Evolutionary conservation across 257 asterid species (phyloP), one percentile per base, ranked within the genome.

Genomic region (Echites panduratus): DNA sequence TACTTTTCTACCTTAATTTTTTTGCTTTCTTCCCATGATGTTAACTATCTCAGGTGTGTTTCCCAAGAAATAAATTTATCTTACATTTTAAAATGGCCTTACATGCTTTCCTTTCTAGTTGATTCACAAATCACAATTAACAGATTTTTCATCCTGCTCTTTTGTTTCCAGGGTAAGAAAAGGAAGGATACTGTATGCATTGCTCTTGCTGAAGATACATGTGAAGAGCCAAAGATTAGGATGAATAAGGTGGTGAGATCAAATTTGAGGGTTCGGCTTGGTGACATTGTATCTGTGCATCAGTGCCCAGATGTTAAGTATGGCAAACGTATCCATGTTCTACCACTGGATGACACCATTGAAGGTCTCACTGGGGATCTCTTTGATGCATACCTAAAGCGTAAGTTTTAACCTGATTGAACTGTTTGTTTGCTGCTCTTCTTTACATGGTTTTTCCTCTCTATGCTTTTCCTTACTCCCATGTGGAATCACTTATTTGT

Each of bases 281-380:
- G 88, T 59, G 96, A 90, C 79, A 89, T 89, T 76, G 93, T 89
- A 49, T 90, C 97, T 50, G 89, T 90, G 75, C 97, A 90, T 82
- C 97, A 90, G 86, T 90, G 97, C 78, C 97, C 97, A 45, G 96
- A 89, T 82, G 97, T 90, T 70, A 90, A 89, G 82, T 90, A 90
- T 65, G 97, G 97, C 53, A 91, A 85, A 79, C 96, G 96, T 9
- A 94, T 91, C 71, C 97, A 91, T 83, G 87, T 86, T 74, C 82
- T 91, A 64, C 97, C 97, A 70, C 65, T 89, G 76, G 97, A 90
- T 72, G 97, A 90, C 73, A 89, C 96, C 12, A 85, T 90, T n/a
- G 97, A 90, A 83, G 97, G 97, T 76, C 86, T 90, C 56, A 89
- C 96, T 22, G 97, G 97, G 74, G 96, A 90, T 81, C 87, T 90